These are phyloP conservation scores for Neofusicoccum umdonicola DNA, from an alignment of 2,329 filamentous ascomycete species.

Conservation along the genomic window DNA sequence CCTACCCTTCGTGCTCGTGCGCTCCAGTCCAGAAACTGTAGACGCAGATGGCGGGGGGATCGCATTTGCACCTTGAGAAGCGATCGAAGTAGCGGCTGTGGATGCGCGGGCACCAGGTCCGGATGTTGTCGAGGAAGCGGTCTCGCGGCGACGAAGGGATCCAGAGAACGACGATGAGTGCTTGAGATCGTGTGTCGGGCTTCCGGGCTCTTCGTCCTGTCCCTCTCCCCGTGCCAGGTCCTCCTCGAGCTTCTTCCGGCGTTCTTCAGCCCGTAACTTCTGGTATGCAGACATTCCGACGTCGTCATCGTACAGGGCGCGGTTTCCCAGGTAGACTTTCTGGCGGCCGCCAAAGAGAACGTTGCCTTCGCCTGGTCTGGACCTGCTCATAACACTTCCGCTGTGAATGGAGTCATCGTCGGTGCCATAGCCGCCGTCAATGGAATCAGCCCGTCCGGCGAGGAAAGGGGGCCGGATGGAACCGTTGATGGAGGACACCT, in stretches of 20 bases:
- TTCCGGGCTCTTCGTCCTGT: conserved; percentile 34
- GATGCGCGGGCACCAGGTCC: conserved; percentile 69
- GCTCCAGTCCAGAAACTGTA: conserved; percentile 48
- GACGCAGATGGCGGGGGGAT: conserved; percentile 26
- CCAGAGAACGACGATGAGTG: conserved; percentile 58
- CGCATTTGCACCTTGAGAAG: conserved; percentile 60
- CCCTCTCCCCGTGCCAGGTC: conserved; percentile 40
- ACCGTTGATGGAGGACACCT: conserved; percentile 71
- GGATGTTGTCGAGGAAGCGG: conserved; percentile 79
- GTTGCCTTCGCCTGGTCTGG: conserved; percentile 84
- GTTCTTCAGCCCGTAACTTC: conserved; percentile 57
- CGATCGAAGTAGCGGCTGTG: conserved; percentile 82
- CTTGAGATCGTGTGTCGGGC: conserved; percentile 38
- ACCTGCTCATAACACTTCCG: conserved; percentile 78
- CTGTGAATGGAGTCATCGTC: conserved; percentile 62
- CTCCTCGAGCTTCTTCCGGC: conserved; percentile 55
- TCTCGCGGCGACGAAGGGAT: conserved; percentile 76
- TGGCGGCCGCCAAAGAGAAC: conserved; percentile 91
- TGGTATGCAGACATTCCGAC: conserved; percentile 81
- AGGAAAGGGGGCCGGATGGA: conserved; percentile 55
- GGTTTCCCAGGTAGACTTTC: conserved; percentile 83
- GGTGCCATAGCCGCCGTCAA: conserved; percentile 55
- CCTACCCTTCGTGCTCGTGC: conserved; percentile 66
- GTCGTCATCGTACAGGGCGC: conserved; percentile 81
- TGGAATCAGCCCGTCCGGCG: conserved; percentile 34